Base-by-base conservation (phyloP, 352 stramenopile genomes). In the Globisporangium cystogenes region DNA sequence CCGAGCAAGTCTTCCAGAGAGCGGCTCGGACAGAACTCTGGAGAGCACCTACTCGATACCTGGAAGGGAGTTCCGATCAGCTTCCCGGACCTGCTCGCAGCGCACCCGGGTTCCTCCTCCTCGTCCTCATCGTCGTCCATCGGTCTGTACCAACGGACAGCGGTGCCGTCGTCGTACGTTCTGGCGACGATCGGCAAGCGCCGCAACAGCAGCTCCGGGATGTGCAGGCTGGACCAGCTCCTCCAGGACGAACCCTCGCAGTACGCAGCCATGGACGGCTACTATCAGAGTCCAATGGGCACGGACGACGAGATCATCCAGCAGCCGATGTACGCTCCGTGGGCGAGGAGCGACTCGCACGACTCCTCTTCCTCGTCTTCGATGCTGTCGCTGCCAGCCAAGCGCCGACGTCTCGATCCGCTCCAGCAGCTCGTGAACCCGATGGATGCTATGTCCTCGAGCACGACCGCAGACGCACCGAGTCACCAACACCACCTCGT, bases 241-340 rank as follows among this genome's bases (percentile, higher is more conserved):
- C 66, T 87, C 1, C 79, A 87, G 37, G 76, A 89, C n/a, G 73
- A 87, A 4, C 42, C 66, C 29, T 59, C 46, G 5, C 51, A 55
- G 15, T 52, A 43, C 24, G 40, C 40, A 21, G 68, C 64, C 24
- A 50, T 74, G 11, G 74, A 82, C 47, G 69, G 64, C 42, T 72
- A 73, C 49, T 85, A 85, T 58, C 62, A 69, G 10, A 86, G 74
- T 37, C 70, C 74, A 0, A 78, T 70, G 15, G 65, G 64, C 8
- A 68, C 70, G 1, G 74, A 86, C 49, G 75, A 86, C 39, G 73
- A 77, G 18, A 60, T 82, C 16, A 56, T 76, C 20, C 54, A 65
- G 27, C 56, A 59, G n/a, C 59, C 67, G 15, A 54, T 74, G 31
- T 68, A 67, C 44, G 58, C 52, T 1, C 35, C 44, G 1, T 67